Evolutionary conservation across 202 grass and related monocot species (phyloP).

Genomic region (Schoenoplectus triqueter): DNA sequence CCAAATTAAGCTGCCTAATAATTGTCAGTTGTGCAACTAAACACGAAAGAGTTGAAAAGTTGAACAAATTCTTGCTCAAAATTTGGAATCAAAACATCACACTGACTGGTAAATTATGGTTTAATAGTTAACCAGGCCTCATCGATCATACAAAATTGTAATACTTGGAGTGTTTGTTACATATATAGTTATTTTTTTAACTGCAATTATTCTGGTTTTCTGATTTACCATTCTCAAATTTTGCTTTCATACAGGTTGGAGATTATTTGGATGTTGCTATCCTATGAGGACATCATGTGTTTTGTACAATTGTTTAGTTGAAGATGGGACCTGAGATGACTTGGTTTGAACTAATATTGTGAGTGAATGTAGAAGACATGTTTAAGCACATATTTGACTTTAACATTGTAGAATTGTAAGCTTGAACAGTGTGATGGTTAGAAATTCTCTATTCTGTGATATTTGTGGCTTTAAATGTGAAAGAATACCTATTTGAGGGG

Average conservation of each 20-base stretch:
- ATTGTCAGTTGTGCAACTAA: not conserved
- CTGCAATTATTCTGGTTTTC: not conserved
- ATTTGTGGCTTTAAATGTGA: too few species aligned
- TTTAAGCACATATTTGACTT: slow-evolving; percentile 19
- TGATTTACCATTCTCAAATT: not conserved
- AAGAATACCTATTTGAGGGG: too few species aligned
- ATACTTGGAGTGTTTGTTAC: not conserved
- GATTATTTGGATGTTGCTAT: slow-evolving; percentile 90
- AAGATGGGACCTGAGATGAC: slow-evolving; percentile 17
- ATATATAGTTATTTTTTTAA: not conserved
- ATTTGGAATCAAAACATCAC: too few species aligned
- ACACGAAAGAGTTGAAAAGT: not conserved
- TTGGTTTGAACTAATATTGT: slow-evolving; percentile 21
- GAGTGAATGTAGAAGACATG: slow-evolving; percentile 11
- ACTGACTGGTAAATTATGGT: not conserved
- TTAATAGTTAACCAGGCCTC: not conserved
- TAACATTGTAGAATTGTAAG: slow-evolving; percentile 3
- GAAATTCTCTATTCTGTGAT: not conserved
- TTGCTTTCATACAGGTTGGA: slow-evolving; percentile 53
- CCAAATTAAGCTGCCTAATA: slow-evolving; percentile 7
- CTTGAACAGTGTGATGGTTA: slow-evolving; percentile 13
- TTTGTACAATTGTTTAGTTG: not conserved
- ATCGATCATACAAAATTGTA: not conserved
- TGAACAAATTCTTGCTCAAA: not conserved
- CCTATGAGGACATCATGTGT: slow-evolving; percentile 35